Conservation (phyloP, 306 rosid genomes). For the Canavalia ensiformis region DNA sequence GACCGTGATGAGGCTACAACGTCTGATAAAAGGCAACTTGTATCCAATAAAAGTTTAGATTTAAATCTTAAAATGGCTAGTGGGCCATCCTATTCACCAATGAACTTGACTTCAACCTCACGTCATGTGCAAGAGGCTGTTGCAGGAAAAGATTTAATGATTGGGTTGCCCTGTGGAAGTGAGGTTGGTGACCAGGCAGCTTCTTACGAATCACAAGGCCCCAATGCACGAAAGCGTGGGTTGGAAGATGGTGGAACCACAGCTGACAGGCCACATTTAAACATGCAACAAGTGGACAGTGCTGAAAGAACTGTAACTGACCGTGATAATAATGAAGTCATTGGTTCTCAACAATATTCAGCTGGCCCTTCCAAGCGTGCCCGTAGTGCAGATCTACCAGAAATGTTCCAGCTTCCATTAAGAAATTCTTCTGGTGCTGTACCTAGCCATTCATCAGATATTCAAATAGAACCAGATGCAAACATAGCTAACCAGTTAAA, state of each 20-base stretch:
- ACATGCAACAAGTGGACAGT: slow-evolving; percentile 78
- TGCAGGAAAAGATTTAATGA: slow-evolving; percentile 77
- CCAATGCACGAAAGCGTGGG: slow-evolving; percentile 78
- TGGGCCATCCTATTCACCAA: slow-evolving; percentile 64
- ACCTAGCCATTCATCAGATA: slow-evolving; percentile 78
- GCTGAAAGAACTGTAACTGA: slow-evolving; percentile 84
- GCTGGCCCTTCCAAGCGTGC: slow-evolving; percentile 86
- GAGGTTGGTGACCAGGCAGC: slow-evolving; percentile 85
- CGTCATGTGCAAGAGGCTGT: slow-evolving; percentile 64
- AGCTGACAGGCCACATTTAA: slow-evolving; percentile 17
- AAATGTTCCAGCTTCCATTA: slow-evolving; percentile 63
- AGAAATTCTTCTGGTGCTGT: slow-evolving; percentile 73
- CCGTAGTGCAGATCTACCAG: slow-evolving; percentile 67
- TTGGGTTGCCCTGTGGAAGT: slow-evolving; percentile 81
- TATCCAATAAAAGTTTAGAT: slow-evolving; percentile 64
- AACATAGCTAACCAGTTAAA: slow-evolving; percentile 51
- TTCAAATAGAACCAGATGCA: slow-evolving; percentile 56
- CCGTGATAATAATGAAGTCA: slow-evolving; percentile 82
- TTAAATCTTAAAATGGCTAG: slow-evolving; percentile 78
- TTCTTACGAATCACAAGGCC: slow-evolving; percentile 91
- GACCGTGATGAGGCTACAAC: slow-evolving; percentile 95
- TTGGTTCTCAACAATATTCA: slow-evolving; percentile 68
- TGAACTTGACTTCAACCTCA: slow-evolving; percentile 58
- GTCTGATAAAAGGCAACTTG: slow-evolving; percentile 64
- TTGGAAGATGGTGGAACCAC: slow-evolving; percentile 73